A percentile compares a stretch with the other conserved stretches of the same genome.
phyloP scores from a whole-genome alignment of 257 asterid genomes.

The Solanum corneliomulleri region DNA sequence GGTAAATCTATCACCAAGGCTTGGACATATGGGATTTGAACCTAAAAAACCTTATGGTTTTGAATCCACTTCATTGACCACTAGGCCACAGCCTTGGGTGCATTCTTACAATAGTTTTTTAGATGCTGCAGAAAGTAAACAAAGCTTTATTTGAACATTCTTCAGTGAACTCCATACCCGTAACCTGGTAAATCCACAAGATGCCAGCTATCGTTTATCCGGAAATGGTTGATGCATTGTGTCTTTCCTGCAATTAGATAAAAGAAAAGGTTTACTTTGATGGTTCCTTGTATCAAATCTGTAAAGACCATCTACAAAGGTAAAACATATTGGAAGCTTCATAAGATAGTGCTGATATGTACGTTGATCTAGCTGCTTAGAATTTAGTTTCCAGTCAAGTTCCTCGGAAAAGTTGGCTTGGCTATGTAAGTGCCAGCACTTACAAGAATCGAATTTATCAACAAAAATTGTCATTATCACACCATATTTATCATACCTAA shows the following conservation, averaged over 20 bases:
- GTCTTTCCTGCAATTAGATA: slow-evolving; percentile 78
- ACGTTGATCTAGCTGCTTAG: not conserved
- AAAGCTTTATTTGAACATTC: not conserved
- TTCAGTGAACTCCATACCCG: slow-evolving; percentile 41
- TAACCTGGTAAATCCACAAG: slow-evolving; percentile 99
- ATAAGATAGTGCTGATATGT: not conserved
- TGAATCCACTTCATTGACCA: not conserved
- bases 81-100: not conserved
- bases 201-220: slow-evolving; percentile 81
- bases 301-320: not conserved
- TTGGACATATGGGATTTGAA: not conserved
- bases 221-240: slow-evolving; percentile 97
- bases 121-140: not conserved
- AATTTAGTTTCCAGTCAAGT: not conserved
- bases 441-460: not conserved
- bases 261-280: not conserved
- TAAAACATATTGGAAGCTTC: not conserved
- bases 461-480: not conserved
- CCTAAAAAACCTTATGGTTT: not conserved
- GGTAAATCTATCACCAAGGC: not conserved
- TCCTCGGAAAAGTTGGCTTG: not conserved
- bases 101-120: not conserved
- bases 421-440: not conserved
- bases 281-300: not conserved
- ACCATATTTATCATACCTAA: not conserved